phyloP scores from a whole-genome alignment of 345 rosid genomes.

The Aquilaria yunnanensis region DNA sequence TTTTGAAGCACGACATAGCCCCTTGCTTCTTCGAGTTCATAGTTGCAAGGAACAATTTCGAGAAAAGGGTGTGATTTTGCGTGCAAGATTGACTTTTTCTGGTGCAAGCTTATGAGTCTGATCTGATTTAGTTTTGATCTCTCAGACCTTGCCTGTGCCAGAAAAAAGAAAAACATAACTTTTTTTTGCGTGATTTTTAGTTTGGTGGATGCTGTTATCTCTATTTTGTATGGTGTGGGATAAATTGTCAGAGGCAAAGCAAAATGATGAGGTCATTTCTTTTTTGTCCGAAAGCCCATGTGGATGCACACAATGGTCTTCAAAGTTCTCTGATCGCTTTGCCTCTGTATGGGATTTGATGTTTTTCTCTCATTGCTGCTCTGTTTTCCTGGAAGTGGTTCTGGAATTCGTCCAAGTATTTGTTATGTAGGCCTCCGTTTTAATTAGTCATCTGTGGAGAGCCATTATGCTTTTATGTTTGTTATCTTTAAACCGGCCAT shows the following conservation, averaged over 20 bases:
- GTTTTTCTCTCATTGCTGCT: neutral
- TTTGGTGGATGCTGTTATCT: neutral
- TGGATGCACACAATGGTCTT: conserved; percentile 21
- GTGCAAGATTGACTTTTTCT: conserved; percentile 20
- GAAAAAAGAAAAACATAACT: neutral
- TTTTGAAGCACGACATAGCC: conserved; percentile 28
- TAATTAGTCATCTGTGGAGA: too few species aligned
- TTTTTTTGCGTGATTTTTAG: neutral
- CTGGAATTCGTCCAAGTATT: too few species aligned
- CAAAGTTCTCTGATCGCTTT: conserved; percentile 33
- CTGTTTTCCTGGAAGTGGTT: neutral
- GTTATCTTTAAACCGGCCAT: neutral
- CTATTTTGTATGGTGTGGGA: too few species aligned
- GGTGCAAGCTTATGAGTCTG: conserved; percentile 11
- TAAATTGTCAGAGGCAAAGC: conserved; percentile 8
- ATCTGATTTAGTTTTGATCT: neutral
- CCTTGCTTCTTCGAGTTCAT: conserved; percentile 27
- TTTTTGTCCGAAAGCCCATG: conserved; percentile 11
- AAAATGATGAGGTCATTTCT: conserved; percentile 8
- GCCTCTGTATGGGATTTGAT: neutral
- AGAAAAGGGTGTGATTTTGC: conserved; percentile 12
- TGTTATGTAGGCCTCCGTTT: too few species aligned
- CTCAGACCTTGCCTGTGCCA: neutral
- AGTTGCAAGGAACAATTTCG: conserved; percentile 25
- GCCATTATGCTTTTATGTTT: too few species aligned